These are phyloP conservation scores for Ophiostoma ulmi DNA, from an alignment of 2,329 filamentous ascomycete genomes.

Conservation along the genomic window DNA sequence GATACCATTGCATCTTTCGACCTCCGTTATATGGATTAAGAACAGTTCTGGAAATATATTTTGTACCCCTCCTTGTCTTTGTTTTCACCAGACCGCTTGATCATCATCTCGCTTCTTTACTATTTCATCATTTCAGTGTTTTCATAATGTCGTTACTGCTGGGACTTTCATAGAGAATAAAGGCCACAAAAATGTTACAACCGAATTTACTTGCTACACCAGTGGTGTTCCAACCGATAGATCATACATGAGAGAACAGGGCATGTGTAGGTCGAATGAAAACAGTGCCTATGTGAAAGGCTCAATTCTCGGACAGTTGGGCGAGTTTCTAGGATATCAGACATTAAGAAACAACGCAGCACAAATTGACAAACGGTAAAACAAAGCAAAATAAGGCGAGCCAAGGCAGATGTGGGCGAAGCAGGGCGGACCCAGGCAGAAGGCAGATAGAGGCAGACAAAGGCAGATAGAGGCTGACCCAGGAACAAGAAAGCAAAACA, in stretches of 20 bases:
- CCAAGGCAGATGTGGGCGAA: neutral
- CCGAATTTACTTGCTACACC: neutral
- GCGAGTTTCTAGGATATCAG: neutral
- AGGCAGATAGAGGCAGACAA: neutral
- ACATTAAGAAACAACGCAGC: neutral
- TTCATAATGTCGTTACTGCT: neutral
- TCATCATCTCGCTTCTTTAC: neutral
- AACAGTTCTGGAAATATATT: neutral
- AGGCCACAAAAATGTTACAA: neutral
- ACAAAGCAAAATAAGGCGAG: neutral
- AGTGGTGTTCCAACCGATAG: neutral
- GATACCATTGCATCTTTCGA: neutral
- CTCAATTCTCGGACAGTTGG: neutral
- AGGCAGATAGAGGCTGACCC: too few species aligned
- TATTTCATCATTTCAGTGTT: neutral
- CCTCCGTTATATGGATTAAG: neutral
- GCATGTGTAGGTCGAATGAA: neutral
- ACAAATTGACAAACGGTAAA: neutral
- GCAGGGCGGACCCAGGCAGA: too few species aligned
- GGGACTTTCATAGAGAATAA: conserved; percentile 8
- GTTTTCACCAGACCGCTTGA: neutral
- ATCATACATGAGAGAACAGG: neutral
- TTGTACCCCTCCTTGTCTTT: conserved; percentile 8
- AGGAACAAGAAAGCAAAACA: neutral
- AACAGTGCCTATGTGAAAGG: neutral